Base-by-base conservation (phyloP, 768 basidiomycete species). In the Chalciporus chontae region DNA sequence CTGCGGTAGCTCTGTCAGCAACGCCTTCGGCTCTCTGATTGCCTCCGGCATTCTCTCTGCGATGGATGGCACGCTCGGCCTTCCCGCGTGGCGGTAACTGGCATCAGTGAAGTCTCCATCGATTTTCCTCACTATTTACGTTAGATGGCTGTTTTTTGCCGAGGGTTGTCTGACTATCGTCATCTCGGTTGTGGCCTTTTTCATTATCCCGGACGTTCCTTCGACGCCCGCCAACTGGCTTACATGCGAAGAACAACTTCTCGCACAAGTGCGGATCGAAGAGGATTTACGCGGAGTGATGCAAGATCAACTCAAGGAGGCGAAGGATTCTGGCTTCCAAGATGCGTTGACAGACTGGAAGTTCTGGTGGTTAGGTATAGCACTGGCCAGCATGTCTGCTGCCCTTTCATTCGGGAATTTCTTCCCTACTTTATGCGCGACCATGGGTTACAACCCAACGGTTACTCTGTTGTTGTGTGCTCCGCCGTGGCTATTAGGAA, bases 11-110 rank as follows among this genome's bases (percentile, higher is more conserved):
- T 71, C 91, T 8, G 79, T 90, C 49, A 82, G 80, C 40, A 92
- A 90, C 72, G 89, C 87, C 5, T 90, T 90, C 64, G 87, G 89
- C 3, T 76, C 86, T 0, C 71, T 90, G 15, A 77, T 90, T 43
- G 87, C 88, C 3, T 85, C 86, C n/a, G 85, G 80, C 4, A 87
- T 91, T 45, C 75, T 91, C 14, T 73, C 77, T 49, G 67, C 70
- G 17, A 86, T 90, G 83, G 77, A 87, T 29, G 83, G 82, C 6
- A 75, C 71, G 55, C 68, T 83, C 15, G 87, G 87, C 0, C 71
- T 79, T 48, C 71, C 83, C 2, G 85, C 85, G 1, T 92, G 89
- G 90, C 71, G 84, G 78, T 84, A 63, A 66, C 75, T 34, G 13
- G 18, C n/a, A n/a, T 6, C 17, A 9, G 19, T 45, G 10, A 19